phyloP scores from a whole-genome alignment of 2,329 filamentous ascomycete species.

The Lachnellula subtilissima region DNA sequence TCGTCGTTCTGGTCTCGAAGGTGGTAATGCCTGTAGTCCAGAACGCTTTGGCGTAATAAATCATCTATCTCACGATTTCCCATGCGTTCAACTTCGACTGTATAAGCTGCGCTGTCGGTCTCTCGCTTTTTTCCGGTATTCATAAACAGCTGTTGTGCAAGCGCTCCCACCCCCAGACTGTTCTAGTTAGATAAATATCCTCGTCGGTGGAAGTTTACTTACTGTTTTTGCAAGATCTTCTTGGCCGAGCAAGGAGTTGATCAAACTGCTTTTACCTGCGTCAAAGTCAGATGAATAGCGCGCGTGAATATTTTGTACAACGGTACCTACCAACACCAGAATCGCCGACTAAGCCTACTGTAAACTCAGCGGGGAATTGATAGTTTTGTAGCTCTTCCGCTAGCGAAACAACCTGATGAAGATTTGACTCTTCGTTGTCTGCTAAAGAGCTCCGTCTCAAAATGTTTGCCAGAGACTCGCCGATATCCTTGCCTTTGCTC shows the following conservation, averaged over 20 bases:
- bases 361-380: constrained; percentile 12
- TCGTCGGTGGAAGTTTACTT: neutral
- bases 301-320: neutral
- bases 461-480: constrained; percentile 2
- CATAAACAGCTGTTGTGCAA: constrained; percentile 9
- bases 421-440: constrained; percentile 9
- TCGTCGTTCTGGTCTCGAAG: constrained; percentile 4
- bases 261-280: constrained; percentile 14
- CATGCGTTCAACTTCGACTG: constrained; percentile 14
- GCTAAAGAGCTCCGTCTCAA: constrained; percentile 8
- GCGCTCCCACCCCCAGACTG: constrained; percentile 9
- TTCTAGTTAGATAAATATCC: neutral
- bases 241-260: constrained; percentile 11
- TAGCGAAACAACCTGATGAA: constrained; percentile 8
- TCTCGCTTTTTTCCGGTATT: constrained; percentile 10
- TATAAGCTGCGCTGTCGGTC: constrained; percentile 7
- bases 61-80: constrained; percentile 8
- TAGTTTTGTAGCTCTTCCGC: constrained; percentile 14
- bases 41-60: constrained; percentile 10
- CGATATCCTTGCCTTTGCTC: constrained; percentile 5
- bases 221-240: constrained; percentile 12
- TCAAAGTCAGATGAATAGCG: neutral
- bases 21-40: constrained; percentile 12
- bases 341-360: constrained; percentile 15
- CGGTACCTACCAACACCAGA: constrained; percentile 12